Percentiles rank a stretch among this genome's conserved stretches.
Evolutionary conservation across 2,329 filamentous ascomycete genomes (phyloP).

Genomic region (Cercospora zeae-maydis): DNA sequence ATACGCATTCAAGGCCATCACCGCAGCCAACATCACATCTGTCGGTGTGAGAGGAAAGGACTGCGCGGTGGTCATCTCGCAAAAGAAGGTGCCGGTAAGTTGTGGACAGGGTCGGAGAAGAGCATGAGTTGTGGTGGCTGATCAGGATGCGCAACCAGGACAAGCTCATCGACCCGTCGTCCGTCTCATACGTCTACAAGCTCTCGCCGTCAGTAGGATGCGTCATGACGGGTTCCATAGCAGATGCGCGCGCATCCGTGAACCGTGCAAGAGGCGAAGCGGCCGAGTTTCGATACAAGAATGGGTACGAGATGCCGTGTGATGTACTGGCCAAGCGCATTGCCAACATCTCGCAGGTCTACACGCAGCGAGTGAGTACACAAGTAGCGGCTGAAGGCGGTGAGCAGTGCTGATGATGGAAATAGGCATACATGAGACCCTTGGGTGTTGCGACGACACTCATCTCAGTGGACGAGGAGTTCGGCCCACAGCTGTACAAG

Average conservation of each 20-base stretch:
- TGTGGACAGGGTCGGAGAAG: not conserved
- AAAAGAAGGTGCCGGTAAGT: conserved; percentile 98
- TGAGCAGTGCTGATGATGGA: conserved; percentile 33
- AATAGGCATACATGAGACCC: conserved; percentile 91
- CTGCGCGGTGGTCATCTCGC: conserved; percentile 93
- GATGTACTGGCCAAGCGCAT: conserved; percentile 94
- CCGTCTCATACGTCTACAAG: conserved; percentile 95
- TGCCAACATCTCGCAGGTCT: conserved; percentile 99
- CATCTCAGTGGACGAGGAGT: conserved; percentile 88
- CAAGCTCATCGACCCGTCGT: conserved; percentile 96
- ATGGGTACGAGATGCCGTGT: conserved; percentile 98
- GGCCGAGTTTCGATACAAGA: conserved; percentile 97
- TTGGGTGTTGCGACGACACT: conserved; percentile 93
- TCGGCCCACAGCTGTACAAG: conserved; percentile 94
- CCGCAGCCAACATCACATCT: conserved; percentile 97
- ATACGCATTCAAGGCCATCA: conserved; percentile 99
- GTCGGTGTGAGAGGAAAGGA: conserved; percentile 93
- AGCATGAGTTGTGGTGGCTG: conserved; percentile 16
- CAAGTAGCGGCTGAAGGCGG: not conserved
- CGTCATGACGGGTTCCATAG: conserved; percentile 98
- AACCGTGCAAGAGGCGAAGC: conserved; percentile 92
- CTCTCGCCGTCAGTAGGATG: conserved; percentile 94
- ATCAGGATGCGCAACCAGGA: conserved; percentile 59
- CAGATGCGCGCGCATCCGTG: conserved; percentile 89
- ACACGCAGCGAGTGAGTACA: conserved; percentile 80